Percentiles rank a stretch among this genome's conserved stretches.
phyloP scores from a whole-genome alignment of 148 eudicot genomes.

The Chenopodium suecicum region DNA sequence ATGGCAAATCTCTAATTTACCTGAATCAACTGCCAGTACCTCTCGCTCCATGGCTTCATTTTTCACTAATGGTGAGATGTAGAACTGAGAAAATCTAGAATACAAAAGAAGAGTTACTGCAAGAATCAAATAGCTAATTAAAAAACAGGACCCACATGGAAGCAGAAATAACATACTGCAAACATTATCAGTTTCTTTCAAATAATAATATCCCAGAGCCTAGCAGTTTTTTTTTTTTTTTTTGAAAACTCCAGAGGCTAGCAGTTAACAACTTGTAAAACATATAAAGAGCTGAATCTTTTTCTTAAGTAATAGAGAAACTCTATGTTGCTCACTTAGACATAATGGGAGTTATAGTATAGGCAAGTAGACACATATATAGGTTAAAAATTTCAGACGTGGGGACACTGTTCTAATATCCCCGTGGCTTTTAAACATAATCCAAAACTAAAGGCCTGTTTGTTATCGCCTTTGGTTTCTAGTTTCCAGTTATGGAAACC shows the following conservation, averaged over 20 bases:
- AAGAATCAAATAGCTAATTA: not conserved
- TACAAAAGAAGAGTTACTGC: slow-evolving; percentile 6
- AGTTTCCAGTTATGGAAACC: too few relatives aligned
- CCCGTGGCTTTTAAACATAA: too few relatives aligned
- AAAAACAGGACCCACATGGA: not conserved
- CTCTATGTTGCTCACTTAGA: too few relatives aligned
- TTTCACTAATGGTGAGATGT: slow-evolving; percentile 82
- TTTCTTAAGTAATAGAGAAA: not conserved
- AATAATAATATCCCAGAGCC: too few relatives aligned
- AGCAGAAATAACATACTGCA: not conserved
- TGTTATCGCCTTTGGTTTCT: too few relatives aligned
- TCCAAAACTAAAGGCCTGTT: too few relatives aligned
- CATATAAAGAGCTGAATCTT: not conserved
- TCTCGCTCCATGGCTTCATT: slow-evolving; percentile 94
- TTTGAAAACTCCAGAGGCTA: not conserved
- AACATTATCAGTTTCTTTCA: not conserved
- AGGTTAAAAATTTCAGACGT: too few relatives aligned
- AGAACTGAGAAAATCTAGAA: slow-evolving; percentile 83
- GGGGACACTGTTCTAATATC: too few relatives aligned
- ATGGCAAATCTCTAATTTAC: slow-evolving; percentile 33
- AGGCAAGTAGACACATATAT: too few relatives aligned
- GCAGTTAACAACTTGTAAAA: not conserved
- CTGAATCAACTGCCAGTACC: slow-evolving; percentile 91
- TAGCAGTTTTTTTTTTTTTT: too few relatives aligned
- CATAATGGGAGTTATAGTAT: too few relatives aligned